Percentiles rank a stretch among this genome's conserved stretches.
phyloP scores from a whole-genome alignment of 202 grass and related monocot species.

The Carex sylvatica region DNA sequence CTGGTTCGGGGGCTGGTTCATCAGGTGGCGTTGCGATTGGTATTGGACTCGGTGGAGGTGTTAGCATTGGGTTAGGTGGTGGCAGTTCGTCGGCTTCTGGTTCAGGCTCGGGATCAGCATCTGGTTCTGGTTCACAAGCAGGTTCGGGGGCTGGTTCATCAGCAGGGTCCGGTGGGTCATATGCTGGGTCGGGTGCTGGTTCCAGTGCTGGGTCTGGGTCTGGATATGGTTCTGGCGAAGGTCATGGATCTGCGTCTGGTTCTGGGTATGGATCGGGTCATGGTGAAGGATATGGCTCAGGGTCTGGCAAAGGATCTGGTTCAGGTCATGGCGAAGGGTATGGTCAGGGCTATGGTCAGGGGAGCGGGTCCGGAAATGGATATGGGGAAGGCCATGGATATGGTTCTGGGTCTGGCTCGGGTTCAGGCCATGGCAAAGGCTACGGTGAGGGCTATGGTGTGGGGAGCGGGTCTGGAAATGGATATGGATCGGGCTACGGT shows the following conservation, averaged over 20 bases:
- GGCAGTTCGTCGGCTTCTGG: constrained; percentile 12
- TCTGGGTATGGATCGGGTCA: constrained; percentile 27
- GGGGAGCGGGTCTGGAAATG: background rate
- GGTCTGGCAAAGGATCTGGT: constrained; percentile 10
- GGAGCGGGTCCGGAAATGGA: constrained; percentile 26
- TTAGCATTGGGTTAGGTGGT: constrained; percentile 18
- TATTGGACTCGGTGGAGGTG: constrained; percentile 31
- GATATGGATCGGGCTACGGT: no score
- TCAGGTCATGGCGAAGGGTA: constrained; percentile 37
- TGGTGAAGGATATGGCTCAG: constrained; percentile 15
- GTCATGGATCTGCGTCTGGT: constrained; percentile 19
- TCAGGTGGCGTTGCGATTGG: constrained; percentile 8
- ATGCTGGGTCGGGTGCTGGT: background rate
- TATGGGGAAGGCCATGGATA: constrained; percentile 34
- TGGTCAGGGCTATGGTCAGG: constrained; percentile 35
- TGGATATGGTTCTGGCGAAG: constrained; percentile 2
- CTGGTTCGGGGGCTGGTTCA: constrained; percentile 30
- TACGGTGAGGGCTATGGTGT: constrained; percentile 35
- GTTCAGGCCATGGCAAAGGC: constrained; percentile 36
- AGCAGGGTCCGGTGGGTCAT: background rate
- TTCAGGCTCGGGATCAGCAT: constrained; percentile 10
- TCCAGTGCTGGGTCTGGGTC: constrained; percentile 23
- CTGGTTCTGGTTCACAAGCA: no score
- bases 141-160: constrained; percentile 10
- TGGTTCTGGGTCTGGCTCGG: constrained; percentile 11